These are phyloP conservation scores for Medicago ruthenica DNA, from an alignment of 306 rosid species.

Conservation along the genomic window DNA sequence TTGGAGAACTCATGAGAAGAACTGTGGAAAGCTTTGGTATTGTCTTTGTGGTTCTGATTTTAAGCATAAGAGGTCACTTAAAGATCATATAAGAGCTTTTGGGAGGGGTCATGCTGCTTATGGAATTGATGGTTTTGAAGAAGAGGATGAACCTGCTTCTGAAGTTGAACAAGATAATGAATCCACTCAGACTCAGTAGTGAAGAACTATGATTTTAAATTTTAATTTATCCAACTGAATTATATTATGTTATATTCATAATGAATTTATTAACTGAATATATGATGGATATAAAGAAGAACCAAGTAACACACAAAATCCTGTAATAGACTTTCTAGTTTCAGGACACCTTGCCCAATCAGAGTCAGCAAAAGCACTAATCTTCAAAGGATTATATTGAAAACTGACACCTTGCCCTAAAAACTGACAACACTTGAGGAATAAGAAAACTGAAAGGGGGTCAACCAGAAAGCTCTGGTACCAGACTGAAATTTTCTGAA, in stretches of 20 bases:
- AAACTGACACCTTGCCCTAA: no score
- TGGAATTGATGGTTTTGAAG: slow-evolving; percentile 74
- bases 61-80: slow-evolving; percentile 95
- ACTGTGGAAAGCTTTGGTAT: slow-evolving; percentile 97
- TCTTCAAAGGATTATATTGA: no score
- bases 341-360: no score
- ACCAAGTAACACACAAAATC: no score
- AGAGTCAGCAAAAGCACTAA: no score
- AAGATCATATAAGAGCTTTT: slow-evolving; percentile 92
- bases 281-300: slow-evolving; percentile 11
- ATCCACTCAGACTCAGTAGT: slow-evolving; percentile 49
- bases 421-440: no score
- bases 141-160: slow-evolving; percentile 94
- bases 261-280: neutral
- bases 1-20: slow-evolving; percentile 98
- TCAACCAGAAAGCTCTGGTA: no score
- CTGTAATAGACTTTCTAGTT: no score
- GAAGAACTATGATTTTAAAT: neutral
- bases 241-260: neutral
- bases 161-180: slow-evolving; percentile 89
- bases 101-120: slow-evolving; percentile 91
- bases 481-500: no score
- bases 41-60: slow-evolving; percentile 95
- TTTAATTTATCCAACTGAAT: neutral
- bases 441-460: no score